Evolutionary conservation across 768 basidiomycete species (phyloP).

Genomic region (Leucogyrophana mollusca): DNA sequence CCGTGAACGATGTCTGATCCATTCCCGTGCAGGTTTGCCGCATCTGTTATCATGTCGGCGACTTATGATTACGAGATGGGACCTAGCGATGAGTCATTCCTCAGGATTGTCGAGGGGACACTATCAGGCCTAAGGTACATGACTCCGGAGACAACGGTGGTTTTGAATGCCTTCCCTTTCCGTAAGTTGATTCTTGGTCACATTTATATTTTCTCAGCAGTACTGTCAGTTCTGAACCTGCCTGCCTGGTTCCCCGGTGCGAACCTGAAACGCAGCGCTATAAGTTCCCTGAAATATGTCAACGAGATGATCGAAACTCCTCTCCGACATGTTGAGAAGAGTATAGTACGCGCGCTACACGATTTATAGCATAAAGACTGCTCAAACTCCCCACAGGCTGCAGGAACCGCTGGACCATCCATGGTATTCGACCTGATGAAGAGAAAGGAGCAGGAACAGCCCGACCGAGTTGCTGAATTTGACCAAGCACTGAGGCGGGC

Average conservation of each 20-base stretch:
- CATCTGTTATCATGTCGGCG: background rate
- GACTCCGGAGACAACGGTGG: background rate
- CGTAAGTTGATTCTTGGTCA: background rate
- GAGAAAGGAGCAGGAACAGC: constrained; percentile 6
- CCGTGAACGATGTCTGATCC: background rate
- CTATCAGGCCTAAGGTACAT: constrained; percentile 1
- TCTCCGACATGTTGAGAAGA: constrained; percentile 22
- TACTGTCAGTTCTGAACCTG: constrained; percentile 16
- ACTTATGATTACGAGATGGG: constrained; percentile 3
- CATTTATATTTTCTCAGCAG: background rate
- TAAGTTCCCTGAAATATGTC: background rate
- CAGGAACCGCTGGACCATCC: constrained; percentile 13
- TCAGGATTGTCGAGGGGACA: background rate
- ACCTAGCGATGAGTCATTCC: background rate
- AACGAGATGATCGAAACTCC: constrained; percentile 29
- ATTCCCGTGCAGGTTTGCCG: constrained; percentile 1
- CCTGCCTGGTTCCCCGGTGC: constrained; percentile 10
- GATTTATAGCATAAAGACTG: background rate
- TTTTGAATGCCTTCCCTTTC: constrained; percentile 2
- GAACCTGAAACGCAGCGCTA: background rate
- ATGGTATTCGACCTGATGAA: constrained; percentile 20
- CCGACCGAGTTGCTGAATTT: constrained; percentile 8
- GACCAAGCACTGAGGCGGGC: constrained; percentile 11
- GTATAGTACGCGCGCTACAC: constrained; percentile 10
- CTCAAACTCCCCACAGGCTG: background rate